Evolutionary conservation across 2,329 filamentous ascomycete genomes (phyloP).

Genomic region (Phyllosticta paracitricarpa): DNA sequence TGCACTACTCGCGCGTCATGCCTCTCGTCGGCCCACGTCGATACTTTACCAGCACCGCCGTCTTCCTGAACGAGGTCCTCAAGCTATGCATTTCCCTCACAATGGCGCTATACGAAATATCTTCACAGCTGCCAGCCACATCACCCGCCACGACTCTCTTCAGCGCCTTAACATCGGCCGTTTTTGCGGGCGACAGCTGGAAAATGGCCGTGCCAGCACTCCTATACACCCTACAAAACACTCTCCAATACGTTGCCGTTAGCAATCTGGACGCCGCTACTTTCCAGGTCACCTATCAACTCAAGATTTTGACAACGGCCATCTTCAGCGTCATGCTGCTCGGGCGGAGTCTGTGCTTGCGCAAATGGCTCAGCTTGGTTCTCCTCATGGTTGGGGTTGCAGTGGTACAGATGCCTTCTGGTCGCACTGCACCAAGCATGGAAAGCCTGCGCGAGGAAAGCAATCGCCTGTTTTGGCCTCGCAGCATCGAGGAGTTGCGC

Average conservation of each 20-base stretch:
- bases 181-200: constrained; percentile 89
- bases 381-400: constrained; percentile 73
- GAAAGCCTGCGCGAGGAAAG: constrained; percentile 53
- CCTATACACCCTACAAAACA: constrained; percentile 85
- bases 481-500: constrained; percentile 67
- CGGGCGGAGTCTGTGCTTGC: constrained; percentile 56
- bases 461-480: constrained; percentile 55
- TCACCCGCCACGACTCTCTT: constrained; percentile 74
- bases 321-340: constrained; percentile 76
- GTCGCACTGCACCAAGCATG: constrained; percentile 41
- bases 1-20: constrained; percentile 95
- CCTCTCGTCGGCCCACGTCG: constrained; percentile 71
- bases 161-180: constrained; percentile 64
- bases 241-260: constrained; percentile 84
- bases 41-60: constrained; percentile 88
- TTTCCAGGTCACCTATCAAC: constrained; percentile 86
- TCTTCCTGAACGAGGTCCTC: constrained; percentile 86
- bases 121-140: constrained; percentile 63
- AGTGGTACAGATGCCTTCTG: constrained; percentile 69
- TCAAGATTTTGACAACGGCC: constrained; percentile 88
- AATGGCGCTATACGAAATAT: constrained; percentile 80
- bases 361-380: constrained; percentile 72
- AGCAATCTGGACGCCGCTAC: constrained; percentile 86
- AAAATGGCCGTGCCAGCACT: constrained; percentile 82
- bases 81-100: constrained; percentile 81